phyloP scores from a whole-genome alignment of 495 filamentous ascomycete genomes.

The Aspergillus coremiiformis region DNA sequence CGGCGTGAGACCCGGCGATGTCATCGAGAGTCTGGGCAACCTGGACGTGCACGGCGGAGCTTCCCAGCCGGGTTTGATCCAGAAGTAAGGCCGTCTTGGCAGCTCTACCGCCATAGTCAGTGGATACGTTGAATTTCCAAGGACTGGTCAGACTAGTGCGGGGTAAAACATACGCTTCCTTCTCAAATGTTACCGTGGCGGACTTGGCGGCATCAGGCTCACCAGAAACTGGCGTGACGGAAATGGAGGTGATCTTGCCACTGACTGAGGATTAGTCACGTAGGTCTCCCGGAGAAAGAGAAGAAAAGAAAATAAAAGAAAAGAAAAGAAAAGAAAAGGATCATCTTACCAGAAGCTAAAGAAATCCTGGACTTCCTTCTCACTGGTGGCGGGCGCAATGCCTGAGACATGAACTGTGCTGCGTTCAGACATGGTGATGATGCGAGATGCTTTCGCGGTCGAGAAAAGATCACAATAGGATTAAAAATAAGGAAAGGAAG shows the following conservation, averaged over 20 bases:
- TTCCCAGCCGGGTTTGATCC: slow-evolving; percentile 87
- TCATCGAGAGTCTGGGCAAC: slow-evolving; percentile 56
- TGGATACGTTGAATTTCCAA: no score
- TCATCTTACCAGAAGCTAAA: slow-evolving; percentile 89
- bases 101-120: slow-evolving; percentile 40
- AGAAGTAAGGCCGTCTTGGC: slow-evolving; percentile 94
- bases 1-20: slow-evolving; percentile 47
- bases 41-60: slow-evolving; percentile 70
- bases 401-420: slow-evolving; percentile 59
- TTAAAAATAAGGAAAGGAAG: background rate
- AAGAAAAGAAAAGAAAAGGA: background rate
- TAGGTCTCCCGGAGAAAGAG: no score
- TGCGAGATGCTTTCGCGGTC: background rate
- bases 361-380: slow-evolving; percentile 92
- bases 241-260: slow-evolving; percentile 81
- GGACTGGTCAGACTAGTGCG: slow-evolving; percentile 16
- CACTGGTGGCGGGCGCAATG: slow-evolving; percentile 69
- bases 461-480: background rate
- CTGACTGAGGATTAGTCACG: slow-evolving; percentile 39
- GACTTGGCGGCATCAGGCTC: slow-evolving; percentile 58
- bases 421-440: slow-evolving; percentile 37
- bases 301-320: background rate
- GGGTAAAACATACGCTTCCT: slow-evolving; percentile 59
- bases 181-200: slow-evolving; percentile 91
- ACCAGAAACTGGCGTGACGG: slow-evolving; percentile 58